Percentiles rank a stretch among this genome's conserved stretches.
Conservation (phyloP, 768 basidiomycete genomes). For the Auriscalpium microsporum region DNA sequence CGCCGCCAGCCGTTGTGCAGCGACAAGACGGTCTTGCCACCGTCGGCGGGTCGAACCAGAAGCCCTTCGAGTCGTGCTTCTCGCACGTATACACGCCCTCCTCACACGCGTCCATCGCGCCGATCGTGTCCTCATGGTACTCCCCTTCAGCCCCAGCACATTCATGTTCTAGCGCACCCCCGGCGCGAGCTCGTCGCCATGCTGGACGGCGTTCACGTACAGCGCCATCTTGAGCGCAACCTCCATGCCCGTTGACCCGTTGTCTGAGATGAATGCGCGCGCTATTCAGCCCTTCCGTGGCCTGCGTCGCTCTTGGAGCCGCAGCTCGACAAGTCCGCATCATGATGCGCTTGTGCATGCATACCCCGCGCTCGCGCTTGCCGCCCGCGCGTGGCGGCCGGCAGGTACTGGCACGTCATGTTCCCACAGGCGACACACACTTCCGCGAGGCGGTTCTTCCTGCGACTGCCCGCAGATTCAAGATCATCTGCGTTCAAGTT, state of each 20-base stretch:
- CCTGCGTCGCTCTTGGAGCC: constrained; percentile 38
- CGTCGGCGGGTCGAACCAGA: constrained; percentile 88
- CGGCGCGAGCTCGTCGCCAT: constrained; percentile 27
- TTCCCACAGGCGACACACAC: constrained; percentile 80
- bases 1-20: too few relatives aligned
- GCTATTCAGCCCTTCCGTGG: constrained; percentile 87
- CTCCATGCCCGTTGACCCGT: constrained; percentile 95
- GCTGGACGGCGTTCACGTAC: constrained; percentile 46
- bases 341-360: constrained; percentile 92
- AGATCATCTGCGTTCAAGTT: constrained; percentile 63
- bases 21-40: too few relatives aligned
- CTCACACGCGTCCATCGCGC: constrained; percentile 91
- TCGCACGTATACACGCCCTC: constrained; percentile 91
- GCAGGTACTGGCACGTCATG: constrained; percentile 95
- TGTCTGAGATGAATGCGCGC: constrained; percentile 87
- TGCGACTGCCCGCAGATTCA: constrained; percentile 38
- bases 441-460: constrained; percentile 1
- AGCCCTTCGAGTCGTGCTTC: constrained; percentile 90
- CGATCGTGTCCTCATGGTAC: constrained; percentile 99
- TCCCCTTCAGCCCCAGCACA: constrained; percentile 80
- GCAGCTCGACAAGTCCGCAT: constrained; percentile 86
- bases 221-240: constrained; percentile 96
- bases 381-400: constrained; percentile 82
- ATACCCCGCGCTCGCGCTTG: constrained; percentile 64
- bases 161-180: constrained; percentile 47